Evolutionary conservation across 305 asterid genomes (phyloP), one percentile per base, ranked within the genome.

Genomic region (Stenogyne calaminthoides): DNA sequence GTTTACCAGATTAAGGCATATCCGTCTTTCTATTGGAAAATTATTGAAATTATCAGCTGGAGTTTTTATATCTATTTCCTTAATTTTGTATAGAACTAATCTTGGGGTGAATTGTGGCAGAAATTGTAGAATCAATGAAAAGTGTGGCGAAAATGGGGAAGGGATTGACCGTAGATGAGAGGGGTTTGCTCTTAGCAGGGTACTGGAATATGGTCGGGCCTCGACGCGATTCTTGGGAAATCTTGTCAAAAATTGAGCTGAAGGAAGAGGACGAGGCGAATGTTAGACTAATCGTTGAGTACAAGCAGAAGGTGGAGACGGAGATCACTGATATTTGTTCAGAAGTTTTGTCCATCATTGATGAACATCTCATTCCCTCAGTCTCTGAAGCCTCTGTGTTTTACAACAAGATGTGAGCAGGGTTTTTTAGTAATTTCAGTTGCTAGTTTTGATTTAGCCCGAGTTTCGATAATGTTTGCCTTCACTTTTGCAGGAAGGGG

Each of bases 121-220:
- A 89, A 70, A 80, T 87, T 91, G 89, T 89, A 80, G 93, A 84
- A 2, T 79, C 88, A 0, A 89, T 87, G 91, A 87, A 89, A 76
- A 80, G 69, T 2, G 91, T 89, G 34, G 96, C 91, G 0, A 81
- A 71, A 49, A 56, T 86, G 86, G 85, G 80, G 49, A 85, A 80
- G 75, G 93, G 83, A 49, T 76, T 88, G 86, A 83, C 88, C 5
- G 81, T 82, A 10, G 88, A 86, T 69, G 96, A 87, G 84, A 83
- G 93, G 80, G 84, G 83, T 76, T 78, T 87, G 73, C 80, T 89
- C 5, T 81, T 88, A 3, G 91, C 81, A 16, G 96, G 88, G 20
- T 89, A 84, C 84, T 84, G 86, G 82, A 84, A 81, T 58, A 84
- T 86, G 72, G 83, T 89, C 58, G 88, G 87, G 37, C 77, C 90